Evolutionary conservation across 208 protist genomes (phyloP), one percentile per base, ranked within the genome.

Genomic region (Porcisia deanei): DNA sequence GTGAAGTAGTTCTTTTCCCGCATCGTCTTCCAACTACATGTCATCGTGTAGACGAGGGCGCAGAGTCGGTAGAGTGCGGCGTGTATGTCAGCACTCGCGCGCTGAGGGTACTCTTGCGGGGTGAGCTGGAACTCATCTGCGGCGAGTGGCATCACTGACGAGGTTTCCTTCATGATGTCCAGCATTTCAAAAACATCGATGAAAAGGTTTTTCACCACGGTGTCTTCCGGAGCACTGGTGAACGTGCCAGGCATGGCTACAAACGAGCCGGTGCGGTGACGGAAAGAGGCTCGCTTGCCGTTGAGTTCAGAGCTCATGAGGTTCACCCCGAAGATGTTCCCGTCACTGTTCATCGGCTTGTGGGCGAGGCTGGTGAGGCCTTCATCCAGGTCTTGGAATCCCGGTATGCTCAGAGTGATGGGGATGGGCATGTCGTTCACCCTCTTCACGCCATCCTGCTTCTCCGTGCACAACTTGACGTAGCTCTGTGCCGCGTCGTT

Each of bases 1-100:
- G 91, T 92, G 57, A 95, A 95, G 75, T 95, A 95, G 30, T 83
- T 86, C 67, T 92, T 92, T 41, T 91, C 91, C 1, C 88, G 82
- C 91, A 95, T 92, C 47, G 85, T 76, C 82, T 92, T 91, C 88
- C 91, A 95, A 49, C 86, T 79, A 61, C 91, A 92, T 25, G 87
- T 71, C 88, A 95, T 95, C 0, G 80, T 90, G 73, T 92, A 92
- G 52, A 95, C 74, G 37, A 95, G 80, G 25, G 82, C 79, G 70
- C 87, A 92, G 53, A 90, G 79, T 30, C 86, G 91, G 71, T 91
- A 90, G 59, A 95, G 85, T 0, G 91, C 85, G 37, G 86, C 82
- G 76, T 93, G 84, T 2, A 95, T 69, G 57, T 89, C 85, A 20
- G 87, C 83, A n/a, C 81, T 85, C 22, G 91, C 88, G 1, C 84